Base-by-base conservation (phyloP, 2,329 filamentous ascomycete genomes). In the Emmonsia crescens region DNA sequence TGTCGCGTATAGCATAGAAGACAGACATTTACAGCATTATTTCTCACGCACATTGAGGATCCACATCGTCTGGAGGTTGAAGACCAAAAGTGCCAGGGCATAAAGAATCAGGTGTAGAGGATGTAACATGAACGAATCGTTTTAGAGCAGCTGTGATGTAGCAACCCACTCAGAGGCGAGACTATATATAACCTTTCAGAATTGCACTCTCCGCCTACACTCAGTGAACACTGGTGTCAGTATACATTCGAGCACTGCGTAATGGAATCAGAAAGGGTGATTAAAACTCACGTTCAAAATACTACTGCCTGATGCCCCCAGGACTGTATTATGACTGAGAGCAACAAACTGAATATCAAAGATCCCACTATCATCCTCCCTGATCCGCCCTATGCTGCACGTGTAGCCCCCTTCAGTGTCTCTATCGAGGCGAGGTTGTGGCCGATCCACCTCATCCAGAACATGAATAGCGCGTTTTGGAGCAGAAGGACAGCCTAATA, bases 291-390 rank as follows among this genome's bases (percentile, higher is more conserved):
- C 51, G 71, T 97, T 97, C 68, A 97, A 76, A 76, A 97, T 96
- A 38, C 90, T 96, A 1, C 91, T 95, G 12, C 94, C 94, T n/a
- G 93, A 92, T 38, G 94, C 94, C 66, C 93, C 93, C 73, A 99
- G 93, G 61, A 99, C 89, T 64, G 93, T 89, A 71, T 89, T 89
- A 71, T 97, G 94, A 72, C 90, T 96, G 68, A 97, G 79, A 29
- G 91, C 91, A 64, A 94, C 92, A 75, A 97, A 97, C 75, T 95
- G 92, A 73, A 97, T 83, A 72, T 97, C 94, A 70, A 96, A 96
- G 66, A 96, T 88, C 24, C 89, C 90, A 65, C 87, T 89, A 51
- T 74, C 68, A 68, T 90, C 88, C 74, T 93, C 87, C 55, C 94
- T 80, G 33, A 96, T 84, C 31, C 93, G 84, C 8, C 93, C 93